phyloP scores from a whole-genome alignment of 2,329 filamentous ascomycete species.

The Bertia moriformis region DNA sequence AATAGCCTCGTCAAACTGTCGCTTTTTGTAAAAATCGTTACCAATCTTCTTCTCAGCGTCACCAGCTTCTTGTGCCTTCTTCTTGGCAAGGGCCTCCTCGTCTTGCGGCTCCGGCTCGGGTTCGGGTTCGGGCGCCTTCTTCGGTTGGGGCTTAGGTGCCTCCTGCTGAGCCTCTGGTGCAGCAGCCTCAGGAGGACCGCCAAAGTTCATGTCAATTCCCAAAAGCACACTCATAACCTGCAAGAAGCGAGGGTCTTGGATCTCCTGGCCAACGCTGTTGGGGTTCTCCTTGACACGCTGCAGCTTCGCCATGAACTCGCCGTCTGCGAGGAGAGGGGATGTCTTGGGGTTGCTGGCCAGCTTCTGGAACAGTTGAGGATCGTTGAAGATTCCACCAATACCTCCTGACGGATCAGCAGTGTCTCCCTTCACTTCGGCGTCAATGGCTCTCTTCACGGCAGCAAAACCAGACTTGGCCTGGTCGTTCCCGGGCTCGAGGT shows the following conservation, averaged over 20 bases:
- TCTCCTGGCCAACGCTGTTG: conserved; percentile 60
- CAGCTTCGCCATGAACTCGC: conserved; percentile 79
- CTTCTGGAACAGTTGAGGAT: conserved; percentile 80
- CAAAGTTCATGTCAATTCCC: conserved; percentile 78
- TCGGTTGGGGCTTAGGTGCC: conserved; percentile 53
- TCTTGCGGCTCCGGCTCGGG: conserved; percentile 55
- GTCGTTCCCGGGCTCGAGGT: conserved; percentile 29
- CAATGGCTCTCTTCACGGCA: neutral
- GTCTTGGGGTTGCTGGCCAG: conserved; percentile 93
- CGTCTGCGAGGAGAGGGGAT: conserved; percentile 62
- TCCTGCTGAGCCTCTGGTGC: conserved; percentile 50
- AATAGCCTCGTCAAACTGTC: conserved; percentile 88
- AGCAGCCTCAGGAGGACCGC: conserved; percentile 11
- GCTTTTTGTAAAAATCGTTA: conserved; percentile 96
- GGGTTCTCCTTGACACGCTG: conserved; percentile 72
- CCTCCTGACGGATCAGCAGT: conserved; percentile 54
- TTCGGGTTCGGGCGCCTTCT: conserved; percentile 33
- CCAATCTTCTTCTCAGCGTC: conserved; percentile 90
- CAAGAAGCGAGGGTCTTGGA: conserved; percentile 81
- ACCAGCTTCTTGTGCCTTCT: conserved; percentile 80
- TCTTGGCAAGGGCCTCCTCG: conserved; percentile 70
- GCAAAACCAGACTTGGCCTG: neutral
- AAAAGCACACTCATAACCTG: conserved; percentile 87
- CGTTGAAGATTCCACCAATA: conserved; percentile 85
- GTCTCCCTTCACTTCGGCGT: neutral